Conservation (phyloP, 2,329 filamentous ascomycete species). For the Tolypocladium amazonense region DNA sequence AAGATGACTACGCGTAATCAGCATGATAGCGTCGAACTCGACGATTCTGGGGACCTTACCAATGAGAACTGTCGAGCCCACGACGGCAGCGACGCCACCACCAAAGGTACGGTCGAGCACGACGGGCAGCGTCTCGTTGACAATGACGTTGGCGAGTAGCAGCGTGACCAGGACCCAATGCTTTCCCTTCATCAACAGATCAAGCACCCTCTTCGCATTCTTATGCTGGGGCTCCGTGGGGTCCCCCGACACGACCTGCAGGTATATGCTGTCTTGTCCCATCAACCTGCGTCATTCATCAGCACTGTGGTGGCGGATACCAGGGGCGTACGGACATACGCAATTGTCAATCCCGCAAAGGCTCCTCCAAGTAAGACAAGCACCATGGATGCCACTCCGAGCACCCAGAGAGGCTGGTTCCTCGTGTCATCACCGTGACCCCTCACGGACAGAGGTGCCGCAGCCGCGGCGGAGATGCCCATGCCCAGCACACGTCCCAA, state of each 20-base stretch:
- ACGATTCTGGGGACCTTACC: constrained; percentile 42
- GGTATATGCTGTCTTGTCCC: constrained; percentile 86
- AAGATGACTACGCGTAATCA: constrained; percentile 65
- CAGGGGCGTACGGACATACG: constrained; percentile 37
- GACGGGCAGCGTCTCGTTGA: constrained; percentile 92
- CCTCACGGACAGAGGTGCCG: constrained; percentile 29
- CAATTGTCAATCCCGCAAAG: constrained; percentile 89
- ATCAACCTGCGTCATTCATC: constrained; percentile 34
- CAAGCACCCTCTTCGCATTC: constrained; percentile 72
- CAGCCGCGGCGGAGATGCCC: constrained; percentile 36
- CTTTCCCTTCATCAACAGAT: constrained; percentile 76
- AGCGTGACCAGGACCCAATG: constrained; percentile 97
- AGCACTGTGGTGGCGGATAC: background rate
- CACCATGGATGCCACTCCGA: constrained; percentile 65
- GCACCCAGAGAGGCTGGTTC: constrained; percentile 66
- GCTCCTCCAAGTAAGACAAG: constrained; percentile 83
- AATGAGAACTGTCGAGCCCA: constrained; percentile 88
- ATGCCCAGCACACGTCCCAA: constrained; percentile 40
- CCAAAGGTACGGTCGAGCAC: constrained; percentile 89
- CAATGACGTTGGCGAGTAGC: constrained; percentile 91
- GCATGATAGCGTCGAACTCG: constrained; percentile 3
- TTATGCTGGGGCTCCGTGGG: constrained; percentile 75
- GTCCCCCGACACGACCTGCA: constrained; percentile 86
- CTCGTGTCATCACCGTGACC: constrained; percentile 35
- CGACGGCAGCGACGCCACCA: constrained; percentile 85